A percentile compares a stretch with the other conserved stretches of the same genome.
Conservation (phyloP, 2,329 filamentous ascomycete species). For the Triangularia setosa region DNA sequence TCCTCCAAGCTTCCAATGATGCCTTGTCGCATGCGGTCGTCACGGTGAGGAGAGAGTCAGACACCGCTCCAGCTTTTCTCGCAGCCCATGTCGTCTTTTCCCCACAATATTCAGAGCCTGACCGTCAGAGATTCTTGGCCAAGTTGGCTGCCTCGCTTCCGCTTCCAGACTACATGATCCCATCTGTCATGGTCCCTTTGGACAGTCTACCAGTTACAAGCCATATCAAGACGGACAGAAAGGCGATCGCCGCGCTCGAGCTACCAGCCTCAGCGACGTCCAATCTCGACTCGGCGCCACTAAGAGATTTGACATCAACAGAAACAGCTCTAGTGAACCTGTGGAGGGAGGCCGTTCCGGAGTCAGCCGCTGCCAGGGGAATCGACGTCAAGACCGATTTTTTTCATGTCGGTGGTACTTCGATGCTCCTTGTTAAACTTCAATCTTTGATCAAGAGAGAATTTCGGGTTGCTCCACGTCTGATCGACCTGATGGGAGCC, state of each 20-base stretch:
- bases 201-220: slow-evolving; percentile 8
- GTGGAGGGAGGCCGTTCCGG: not conserved
- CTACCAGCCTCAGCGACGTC: not conserved
- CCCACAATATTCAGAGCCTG: not conserved
- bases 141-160: slow-evolving; percentile 16
- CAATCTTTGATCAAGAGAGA: slow-evolving; percentile 31
- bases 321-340: not conserved
- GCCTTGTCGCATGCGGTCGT: not conserved
- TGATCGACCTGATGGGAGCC: slow-evolving; percentile 37
- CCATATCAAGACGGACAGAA: slow-evolving; percentile 13
- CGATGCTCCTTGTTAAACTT: slow-evolving; percentile 38
- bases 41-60: not conserved
- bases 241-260: slow-evolving; percentile 2
- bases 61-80: not conserved
- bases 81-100: not conserved
- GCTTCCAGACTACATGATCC: slow-evolving; percentile 20
- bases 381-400: slow-evolving; percentile 23
- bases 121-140: slow-evolving; percentile 26
- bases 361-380: not conserved
- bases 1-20: not conserved
- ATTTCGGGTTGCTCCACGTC: slow-evolving; percentile 31
- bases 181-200: slow-evolving; percentile 9
- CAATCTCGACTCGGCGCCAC: not conserved
- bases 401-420: slow-evolving; percentile 41
- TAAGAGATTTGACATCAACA: no score